Percentiles rank a stretch among this genome's conserved stretches.
Conservation (phyloP, 2,329 filamentous ascomycete genomes). For the Xenoacremonium recifei region DNA sequence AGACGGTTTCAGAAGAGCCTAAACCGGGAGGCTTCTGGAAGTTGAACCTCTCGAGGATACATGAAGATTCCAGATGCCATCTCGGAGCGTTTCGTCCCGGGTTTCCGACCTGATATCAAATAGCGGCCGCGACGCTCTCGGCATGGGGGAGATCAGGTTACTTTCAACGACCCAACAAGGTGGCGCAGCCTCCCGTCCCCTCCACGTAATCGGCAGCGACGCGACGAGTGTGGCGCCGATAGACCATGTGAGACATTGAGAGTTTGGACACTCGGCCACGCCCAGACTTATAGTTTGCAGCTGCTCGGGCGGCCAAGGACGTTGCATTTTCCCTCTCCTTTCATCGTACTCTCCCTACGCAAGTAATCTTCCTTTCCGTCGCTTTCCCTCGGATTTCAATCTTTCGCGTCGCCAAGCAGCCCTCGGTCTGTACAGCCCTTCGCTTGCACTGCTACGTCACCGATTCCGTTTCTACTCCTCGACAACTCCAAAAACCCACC, state of each 20-base stretch:
- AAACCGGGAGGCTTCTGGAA: no score
- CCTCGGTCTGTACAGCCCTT: background rate
- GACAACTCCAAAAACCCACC: no score
- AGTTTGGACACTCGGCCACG: conserved; percentile 11
- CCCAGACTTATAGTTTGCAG: conserved; percentile 1
- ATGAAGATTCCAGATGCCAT: no score
- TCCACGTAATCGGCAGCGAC: conserved; percentile 26
- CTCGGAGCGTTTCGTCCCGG: no score
- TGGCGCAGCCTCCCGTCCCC: conserved; percentile 32
- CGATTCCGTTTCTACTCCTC: conserved; percentile 4
- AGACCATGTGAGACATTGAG: conserved; percentile 24
- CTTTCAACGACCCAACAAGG: no score
- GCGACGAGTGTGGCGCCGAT: conserved; percentile 23
- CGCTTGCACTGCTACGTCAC: background rate
- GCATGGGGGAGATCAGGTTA: no score
- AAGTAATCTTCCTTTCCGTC: conserved; percentile 7
- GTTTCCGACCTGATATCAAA: no score
- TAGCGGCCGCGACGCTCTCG: no score
- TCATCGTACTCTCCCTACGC: conserved; percentile 5
- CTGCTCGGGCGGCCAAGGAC: conserved; percentile 7
- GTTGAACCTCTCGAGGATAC: no score
- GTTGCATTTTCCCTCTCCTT: conserved; percentile 10
- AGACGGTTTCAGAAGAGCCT: background rate
- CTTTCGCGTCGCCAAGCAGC: background rate
- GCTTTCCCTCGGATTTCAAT: background rate